Evolutionary conservation across 2,329 filamentous ascomycete genomes (phyloP).

Genomic region (Stemphylium beticola): DNA sequence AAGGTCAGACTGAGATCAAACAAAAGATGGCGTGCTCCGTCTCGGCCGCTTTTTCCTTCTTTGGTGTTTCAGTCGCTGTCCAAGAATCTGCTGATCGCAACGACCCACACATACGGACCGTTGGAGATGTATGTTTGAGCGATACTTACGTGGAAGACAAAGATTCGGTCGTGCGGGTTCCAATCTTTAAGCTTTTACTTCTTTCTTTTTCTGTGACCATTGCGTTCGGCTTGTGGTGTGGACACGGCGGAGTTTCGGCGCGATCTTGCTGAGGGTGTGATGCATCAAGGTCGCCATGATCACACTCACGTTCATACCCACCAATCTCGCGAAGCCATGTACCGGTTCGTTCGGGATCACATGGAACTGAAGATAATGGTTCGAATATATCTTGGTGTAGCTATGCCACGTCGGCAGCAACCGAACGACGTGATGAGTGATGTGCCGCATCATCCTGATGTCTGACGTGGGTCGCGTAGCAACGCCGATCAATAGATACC

Average conservation of each 20-base stretch:
- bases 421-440: background rate
- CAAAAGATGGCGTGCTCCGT: background rate
- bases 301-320: conserved; percentile 1
- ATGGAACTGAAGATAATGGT: background rate
- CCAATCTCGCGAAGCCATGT: conserved; percentile 6
- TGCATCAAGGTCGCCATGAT: conserved; percentile 2
- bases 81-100: background rate
- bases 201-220: background rate
- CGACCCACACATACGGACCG: background rate
- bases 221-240: conserved; percentile 1
- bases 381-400: background rate
- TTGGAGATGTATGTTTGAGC: background rate
- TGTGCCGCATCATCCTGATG: background rate
- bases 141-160: background rate
- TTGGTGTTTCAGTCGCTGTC: background rate
- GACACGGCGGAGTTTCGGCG: conserved; percentile 9
- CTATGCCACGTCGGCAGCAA: background rate
- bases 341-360: background rate
- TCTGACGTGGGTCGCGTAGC: background rate
- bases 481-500: background rate
- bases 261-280: background rate
- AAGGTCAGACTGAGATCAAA: background rate
- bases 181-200: background rate
- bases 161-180: background rate
- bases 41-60: background rate